Conservation (phyloP, 2,329 filamentous ascomycete genomes). For the Rhynchosporium agropyri region DNA sequence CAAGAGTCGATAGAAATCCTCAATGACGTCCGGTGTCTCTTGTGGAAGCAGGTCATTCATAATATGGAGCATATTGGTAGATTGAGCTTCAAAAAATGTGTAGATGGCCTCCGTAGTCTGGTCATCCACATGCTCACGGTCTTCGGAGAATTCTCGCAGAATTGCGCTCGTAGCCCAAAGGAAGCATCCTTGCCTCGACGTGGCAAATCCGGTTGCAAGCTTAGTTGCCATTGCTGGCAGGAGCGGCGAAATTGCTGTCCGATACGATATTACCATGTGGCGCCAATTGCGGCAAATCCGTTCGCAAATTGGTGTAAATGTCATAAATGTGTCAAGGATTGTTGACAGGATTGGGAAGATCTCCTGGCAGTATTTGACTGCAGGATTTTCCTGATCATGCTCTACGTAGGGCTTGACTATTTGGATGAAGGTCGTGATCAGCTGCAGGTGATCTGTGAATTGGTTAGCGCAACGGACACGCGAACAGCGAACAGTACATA, state of each 20-base stretch:
- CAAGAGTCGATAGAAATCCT: slow-evolving; percentile 86
- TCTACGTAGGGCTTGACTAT: slow-evolving; percentile 73
- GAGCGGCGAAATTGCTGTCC: slow-evolving; percentile 83
- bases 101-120: slow-evolving; percentile 87
- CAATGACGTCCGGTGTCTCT: slow-evolving; percentile 62
- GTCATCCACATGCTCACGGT: slow-evolving; percentile 79
- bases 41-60: slow-evolving; percentile 76
- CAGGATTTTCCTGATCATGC: slow-evolving; percentile 76
- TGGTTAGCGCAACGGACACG: slow-evolving; percentile 11
- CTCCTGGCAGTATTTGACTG: slow-evolving; percentile 94
- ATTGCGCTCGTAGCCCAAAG: slow-evolving; percentile 98
- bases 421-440: slow-evolving; percentile 90
- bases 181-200: slow-evolving; percentile 91
- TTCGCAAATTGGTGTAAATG: slow-evolving; percentile 87
- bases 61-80: slow-evolving; percentile 83
- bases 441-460: slow-evolving; percentile 75
- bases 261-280: slow-evolving; percentile 94
- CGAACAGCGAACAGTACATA: background rate
- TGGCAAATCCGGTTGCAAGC: slow-evolving; percentile 80
- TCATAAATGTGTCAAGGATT: slow-evolving; percentile 84
- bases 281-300: slow-evolving; percentile 94
- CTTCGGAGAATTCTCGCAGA: slow-evolving; percentile 91
- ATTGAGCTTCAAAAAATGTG: slow-evolving; percentile 91
- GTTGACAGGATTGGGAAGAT: slow-evolving; percentile 86
- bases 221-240: slow-evolving; percentile 86